These are phyloP conservation scores for Neopestalotiopsis rosae DNA, from an alignment of 2,329 filamentous ascomycete genomes.

Conservation along the genomic window DNA sequence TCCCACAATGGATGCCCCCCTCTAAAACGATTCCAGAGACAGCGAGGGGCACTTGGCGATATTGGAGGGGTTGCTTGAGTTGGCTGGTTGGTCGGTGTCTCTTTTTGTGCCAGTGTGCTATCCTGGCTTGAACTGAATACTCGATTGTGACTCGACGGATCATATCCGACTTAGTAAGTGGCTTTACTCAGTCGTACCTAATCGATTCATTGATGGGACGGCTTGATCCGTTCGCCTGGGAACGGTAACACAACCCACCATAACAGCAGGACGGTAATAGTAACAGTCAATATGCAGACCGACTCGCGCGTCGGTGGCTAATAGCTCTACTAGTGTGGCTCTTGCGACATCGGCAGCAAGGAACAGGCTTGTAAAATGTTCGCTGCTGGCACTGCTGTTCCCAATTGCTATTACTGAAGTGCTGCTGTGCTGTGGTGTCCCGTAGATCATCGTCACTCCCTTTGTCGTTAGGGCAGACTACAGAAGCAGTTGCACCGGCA, in stretches of 20 bases:
- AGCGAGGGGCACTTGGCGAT: neutral
- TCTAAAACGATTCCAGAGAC: neutral
- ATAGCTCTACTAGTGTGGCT: neutral
- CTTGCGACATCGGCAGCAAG: conserved; percentile 11
- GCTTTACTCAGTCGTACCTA: conserved; percentile 12
- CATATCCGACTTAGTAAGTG: conserved; percentile 6
- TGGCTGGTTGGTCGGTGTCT: neutral
- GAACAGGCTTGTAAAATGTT: neutral
- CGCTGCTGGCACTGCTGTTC: neutral
- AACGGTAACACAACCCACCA: neutral
- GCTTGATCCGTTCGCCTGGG: neutral
- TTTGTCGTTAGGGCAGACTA: neutral
- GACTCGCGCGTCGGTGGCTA: neutral
- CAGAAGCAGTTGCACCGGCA: neutral
- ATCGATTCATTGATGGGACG: neutral
- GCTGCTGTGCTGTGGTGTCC: too few relatives aligned
- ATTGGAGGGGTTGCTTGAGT: neutral
- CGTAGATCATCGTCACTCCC: neutral
- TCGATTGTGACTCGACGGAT: neutral
- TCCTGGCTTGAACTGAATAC: neutral
- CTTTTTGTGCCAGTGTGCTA: neutral
- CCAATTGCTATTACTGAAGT: too few relatives aligned
- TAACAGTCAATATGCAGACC: neutral
- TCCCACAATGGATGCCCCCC: neutral
- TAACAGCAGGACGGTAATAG: neutral